Evolutionary conservation across 495 filamentous ascomycete species (phyloP).

Genomic region (Xylaria grammica): DNA sequence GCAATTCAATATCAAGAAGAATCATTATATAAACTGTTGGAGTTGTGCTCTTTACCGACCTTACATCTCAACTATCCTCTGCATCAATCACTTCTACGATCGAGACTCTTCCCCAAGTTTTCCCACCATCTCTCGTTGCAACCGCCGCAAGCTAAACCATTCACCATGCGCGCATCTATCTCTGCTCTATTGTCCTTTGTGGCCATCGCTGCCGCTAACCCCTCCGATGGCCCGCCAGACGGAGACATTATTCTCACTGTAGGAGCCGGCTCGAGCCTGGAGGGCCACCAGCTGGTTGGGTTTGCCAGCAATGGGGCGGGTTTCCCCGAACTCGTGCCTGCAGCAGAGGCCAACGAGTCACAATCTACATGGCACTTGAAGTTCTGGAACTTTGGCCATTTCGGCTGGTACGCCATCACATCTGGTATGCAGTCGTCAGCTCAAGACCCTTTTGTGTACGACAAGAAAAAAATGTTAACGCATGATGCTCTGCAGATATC

Average conservation of each 20-base stretch:
- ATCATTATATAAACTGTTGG: not conserved
- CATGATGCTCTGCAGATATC: not conserved
- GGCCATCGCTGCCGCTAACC: not conserved
- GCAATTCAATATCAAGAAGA: not conserved
- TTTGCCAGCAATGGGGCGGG: conserved; percentile 9
- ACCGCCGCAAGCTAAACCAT: not conserved
- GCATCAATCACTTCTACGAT: not conserved
- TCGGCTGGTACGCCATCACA: not conserved
- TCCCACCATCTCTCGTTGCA: not conserved
- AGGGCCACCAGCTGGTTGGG: conserved; percentile 24
- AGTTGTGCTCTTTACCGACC: not conserved
- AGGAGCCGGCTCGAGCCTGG: not conserved
- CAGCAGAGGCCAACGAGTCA: not conserved
- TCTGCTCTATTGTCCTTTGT: not conserved
- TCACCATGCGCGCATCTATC: conserved; percentile 1
- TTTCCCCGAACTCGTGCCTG: conserved; percentile 5
- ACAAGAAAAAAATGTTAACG: too few species aligned
- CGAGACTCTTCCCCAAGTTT: not conserved
- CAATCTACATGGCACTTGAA: not conserved
- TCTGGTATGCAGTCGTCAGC: not conserved
- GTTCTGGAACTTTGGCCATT: not conserved
- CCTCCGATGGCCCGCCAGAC: not conserved
- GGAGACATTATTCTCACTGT: not conserved
- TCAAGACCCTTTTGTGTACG: not conserved
- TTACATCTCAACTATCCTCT: not conserved